Conservation (phyloP, 352 stramenopile genomes). For the Detonula confervacea region DNA sequence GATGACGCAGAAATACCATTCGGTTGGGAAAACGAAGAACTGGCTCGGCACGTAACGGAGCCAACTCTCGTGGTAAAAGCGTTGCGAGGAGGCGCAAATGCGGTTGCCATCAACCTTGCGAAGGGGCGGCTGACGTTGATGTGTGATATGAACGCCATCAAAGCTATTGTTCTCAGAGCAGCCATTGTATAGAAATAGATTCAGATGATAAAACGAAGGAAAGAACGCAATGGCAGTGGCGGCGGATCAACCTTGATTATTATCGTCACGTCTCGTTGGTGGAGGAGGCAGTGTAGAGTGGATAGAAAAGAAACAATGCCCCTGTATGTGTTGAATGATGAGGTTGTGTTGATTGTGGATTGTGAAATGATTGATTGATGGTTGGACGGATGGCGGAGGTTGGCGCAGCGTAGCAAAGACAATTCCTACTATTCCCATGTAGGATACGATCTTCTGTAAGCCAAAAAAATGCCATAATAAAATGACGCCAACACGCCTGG, state of each 20-base stretch:
- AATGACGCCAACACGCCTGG: too few relatives aligned
- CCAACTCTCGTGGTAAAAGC: neutral
- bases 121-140: neutral
- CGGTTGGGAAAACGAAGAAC: neutral
- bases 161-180: neutral
- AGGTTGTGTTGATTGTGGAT: neutral
- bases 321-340: too few relatives aligned
- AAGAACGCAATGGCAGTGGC: neutral
- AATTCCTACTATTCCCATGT: neutral
- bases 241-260: too few relatives aligned
- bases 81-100: too few relatives aligned
- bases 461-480: too few relatives aligned
- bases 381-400: neutral
- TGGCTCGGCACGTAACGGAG: neutral
- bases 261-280: too few relatives aligned
- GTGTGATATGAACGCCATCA: neutral
- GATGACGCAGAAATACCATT: neutral
- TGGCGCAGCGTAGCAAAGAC: neutral
- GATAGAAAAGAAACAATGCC: too few relatives aligned
- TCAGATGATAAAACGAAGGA: neutral
- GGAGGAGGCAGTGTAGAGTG: too few relatives aligned
- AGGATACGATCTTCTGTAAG: too few relatives aligned
- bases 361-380: neutral
- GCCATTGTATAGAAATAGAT: neutral
- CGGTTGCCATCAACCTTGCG: neutral